Conservation (phyloP, 2,329 filamentous ascomycete genomes). For the Huntiella decipiens region DNA sequence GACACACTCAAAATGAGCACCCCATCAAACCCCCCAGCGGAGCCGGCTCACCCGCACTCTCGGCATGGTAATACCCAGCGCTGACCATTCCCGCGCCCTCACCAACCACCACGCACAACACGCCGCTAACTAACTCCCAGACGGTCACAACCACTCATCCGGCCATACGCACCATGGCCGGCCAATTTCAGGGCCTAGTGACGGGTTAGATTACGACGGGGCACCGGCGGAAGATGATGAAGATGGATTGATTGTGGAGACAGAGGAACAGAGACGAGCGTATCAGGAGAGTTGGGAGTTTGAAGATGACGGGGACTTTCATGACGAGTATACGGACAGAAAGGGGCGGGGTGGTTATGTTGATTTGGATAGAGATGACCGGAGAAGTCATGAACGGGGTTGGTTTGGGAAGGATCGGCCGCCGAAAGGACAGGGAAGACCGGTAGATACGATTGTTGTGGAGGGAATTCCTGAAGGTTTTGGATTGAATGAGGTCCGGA, state of each 20-base stretch:
- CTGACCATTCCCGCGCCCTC: constrained; percentile 10
- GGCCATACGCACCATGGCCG: too few relatives aligned
- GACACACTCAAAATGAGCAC: neutral
- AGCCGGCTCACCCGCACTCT: constrained; percentile 20
- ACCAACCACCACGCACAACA: constrained; percentile 11
- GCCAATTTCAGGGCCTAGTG: too few relatives aligned
- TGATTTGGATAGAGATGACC: constrained; percentile 12
- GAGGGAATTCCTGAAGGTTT: constrained; percentile 28
- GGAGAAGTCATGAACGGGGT: constrained; percentile 10
- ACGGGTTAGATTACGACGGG: too few relatives aligned
- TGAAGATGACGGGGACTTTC: constrained; percentile 9
- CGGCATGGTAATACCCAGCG: constrained; percentile 28
- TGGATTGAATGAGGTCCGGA: constrained; percentile 3
- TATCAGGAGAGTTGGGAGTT: constrained; percentile 6
- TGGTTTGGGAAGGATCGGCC: constrained; percentile 18
- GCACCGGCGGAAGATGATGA: constrained; percentile 13
- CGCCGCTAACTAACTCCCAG: neutral
- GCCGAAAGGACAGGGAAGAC: constrained; percentile 21
- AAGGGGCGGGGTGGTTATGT: constrained; percentile 4
- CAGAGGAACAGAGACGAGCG: neutral
- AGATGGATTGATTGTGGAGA: constrained; percentile 13
- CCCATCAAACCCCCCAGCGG: neutral
- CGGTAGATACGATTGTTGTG: constrained; percentile 33
- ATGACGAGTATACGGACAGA: constrained; percentile 12
- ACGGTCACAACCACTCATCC: constrained; percentile 12